A percentile compares a stretch with the other conserved stretches of the same genome.
phyloP scores from a whole-genome alignment of 768 basidiomycete species.

The Tubosaeta sp. region DNA sequence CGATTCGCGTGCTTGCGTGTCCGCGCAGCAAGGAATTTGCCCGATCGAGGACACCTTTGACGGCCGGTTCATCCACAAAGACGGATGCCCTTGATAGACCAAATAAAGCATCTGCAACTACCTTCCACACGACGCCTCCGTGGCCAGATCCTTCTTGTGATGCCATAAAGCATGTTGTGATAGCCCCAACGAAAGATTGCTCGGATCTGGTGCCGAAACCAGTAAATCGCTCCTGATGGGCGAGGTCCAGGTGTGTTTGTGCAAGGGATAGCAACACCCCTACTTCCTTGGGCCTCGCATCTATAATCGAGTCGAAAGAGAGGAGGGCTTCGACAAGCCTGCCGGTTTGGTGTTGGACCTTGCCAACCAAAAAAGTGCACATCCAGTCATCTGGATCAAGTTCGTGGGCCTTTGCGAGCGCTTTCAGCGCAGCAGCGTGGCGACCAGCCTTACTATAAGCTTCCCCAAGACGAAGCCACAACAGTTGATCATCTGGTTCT shows the following conservation, averaged over 20 bases:
- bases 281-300: slow-evolving; percentile 56
- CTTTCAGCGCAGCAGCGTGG: slow-evolving; percentile 85
- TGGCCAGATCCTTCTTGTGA: slow-evolving; percentile 57
- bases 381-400: slow-evolving; percentile 80
- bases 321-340: slow-evolving; percentile 71
- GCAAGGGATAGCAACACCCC: slow-evolving; percentile 71
- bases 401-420: slow-evolving; percentile 69
- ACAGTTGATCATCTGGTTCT: slow-evolving; percentile 66
- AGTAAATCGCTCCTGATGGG: slow-evolving; percentile 55
- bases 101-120: slow-evolving; percentile 70
- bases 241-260: slow-evolving; percentile 68
- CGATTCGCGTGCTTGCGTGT: slow-evolving; percentile 40
- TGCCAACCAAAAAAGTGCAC: slow-evolving; percentile 76
- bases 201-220: slow-evolving; percentile 77
- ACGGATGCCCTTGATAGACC: slow-evolving; percentile 53
- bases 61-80: slow-evolving; percentile 42
- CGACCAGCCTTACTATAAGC: slow-evolving; percentile 87
- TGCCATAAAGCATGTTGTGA: slow-evolving; percentile 45
- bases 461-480: slow-evolving; percentile 92
- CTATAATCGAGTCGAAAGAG: slow-evolving; percentile 55
- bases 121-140: slow-evolving; percentile 79
- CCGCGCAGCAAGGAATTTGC: slow-evolving; percentile 38
- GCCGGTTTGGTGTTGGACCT: slow-evolving; percentile 77
- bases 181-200: slow-evolving; percentile 60
- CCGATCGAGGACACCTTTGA: slow-evolving; percentile 33